These are phyloP conservation scores for Kluyveromyces sp. DNA, from an alignment of 1,139 yeast genomes.

Conservation along the genomic window DNA sequence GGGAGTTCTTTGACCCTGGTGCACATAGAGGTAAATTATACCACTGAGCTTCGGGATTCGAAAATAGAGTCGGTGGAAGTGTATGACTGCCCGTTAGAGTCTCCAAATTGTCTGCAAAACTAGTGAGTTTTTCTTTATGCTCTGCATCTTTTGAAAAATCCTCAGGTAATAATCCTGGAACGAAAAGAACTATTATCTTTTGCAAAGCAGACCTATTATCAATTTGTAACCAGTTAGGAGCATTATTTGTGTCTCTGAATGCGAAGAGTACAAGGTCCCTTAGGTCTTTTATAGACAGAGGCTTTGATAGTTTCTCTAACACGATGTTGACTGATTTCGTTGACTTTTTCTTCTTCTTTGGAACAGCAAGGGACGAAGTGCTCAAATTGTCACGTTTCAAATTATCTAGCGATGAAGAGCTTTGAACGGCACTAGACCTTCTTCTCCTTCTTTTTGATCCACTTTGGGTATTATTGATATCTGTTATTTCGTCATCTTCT, in stretches of 20 bases:
- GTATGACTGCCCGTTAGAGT: constrained; percentile 5
- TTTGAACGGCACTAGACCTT: constrained; percentile 29
- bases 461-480: constrained; percentile 1
- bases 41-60: constrained; percentile 31
- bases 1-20: constrained; percentile 57
- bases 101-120: constrained; percentile 13
- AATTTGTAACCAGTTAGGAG: constrained; percentile 39
- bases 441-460: constrained; percentile 25
- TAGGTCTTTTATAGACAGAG: constrained; percentile 37
- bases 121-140: constrained; percentile 11
- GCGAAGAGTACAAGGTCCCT: constrained; percentile 46
- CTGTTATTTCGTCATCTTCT: constrained; percentile 3
- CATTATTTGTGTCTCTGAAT: constrained; percentile 36
- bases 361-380: constrained; percentile 6
- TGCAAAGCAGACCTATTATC: constrained; percentile 38
- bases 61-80: constrained; percentile 1
- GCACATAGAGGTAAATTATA: constrained; percentile 28
- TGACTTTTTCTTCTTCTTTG: constrained; percentile 39
- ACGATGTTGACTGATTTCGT: constrained; percentile 30
- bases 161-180: constrained; percentile 55
- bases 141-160: constrained; percentile 28
- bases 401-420: constrained; percentile 4
- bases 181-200: constrained; percentile 52
- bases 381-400: constrained; percentile 8
- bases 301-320: constrained; percentile 25